Evolutionary conservation across 805 yeast species (phyloP), one percentile per base, ranked within the genome.

Genomic region (Saccharomycopsis sp.): DNA sequence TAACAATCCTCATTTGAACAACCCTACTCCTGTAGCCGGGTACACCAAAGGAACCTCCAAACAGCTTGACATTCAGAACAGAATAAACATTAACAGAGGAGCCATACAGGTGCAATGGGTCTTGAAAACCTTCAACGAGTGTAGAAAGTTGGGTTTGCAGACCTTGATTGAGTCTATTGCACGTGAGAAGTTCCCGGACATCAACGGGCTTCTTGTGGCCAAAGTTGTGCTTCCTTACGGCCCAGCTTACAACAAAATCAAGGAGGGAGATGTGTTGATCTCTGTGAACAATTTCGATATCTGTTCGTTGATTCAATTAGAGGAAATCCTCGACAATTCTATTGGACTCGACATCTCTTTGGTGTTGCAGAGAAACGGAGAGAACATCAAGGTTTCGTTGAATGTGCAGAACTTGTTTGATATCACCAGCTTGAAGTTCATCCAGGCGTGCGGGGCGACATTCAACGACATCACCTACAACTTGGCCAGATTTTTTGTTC

Each of bases 51-150:
- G 54, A 38, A 47, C 56, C 9, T 29, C 56, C 24, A 56, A 52
- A 49, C 24, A 22, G n/a, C 53, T 59, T n/a, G 60, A 62, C 22
- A 7, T 29, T 34, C 62, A 62, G 50, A 60, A 59, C 35, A 55
- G 62, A 47, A 54, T 62, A 35, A 62, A 59, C 52, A 59, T 62
- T 35, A 53, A 57, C 35, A 47, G 64, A 35, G 64, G 64, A 38
- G 59, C 64, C 14, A 62, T 62, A 19, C 64, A 62, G 54, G 64
- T 62, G 35, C 64, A 62, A 35, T 62, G 64, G 64, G 63, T 62
- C n/a, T 54, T 62, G 17, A 62, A 55, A 35, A 62, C 64, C 3
- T 62, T 62, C 34, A 62, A 62, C 41, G 64, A 62, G 47, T 62
- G 64, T 57, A 34, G 64, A 52, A 62, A 62, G 29, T 53, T 62